phyloP scores from a whole-genome alignment of 805 yeast genomes.

The Candida arabinofermentans region DNA sequence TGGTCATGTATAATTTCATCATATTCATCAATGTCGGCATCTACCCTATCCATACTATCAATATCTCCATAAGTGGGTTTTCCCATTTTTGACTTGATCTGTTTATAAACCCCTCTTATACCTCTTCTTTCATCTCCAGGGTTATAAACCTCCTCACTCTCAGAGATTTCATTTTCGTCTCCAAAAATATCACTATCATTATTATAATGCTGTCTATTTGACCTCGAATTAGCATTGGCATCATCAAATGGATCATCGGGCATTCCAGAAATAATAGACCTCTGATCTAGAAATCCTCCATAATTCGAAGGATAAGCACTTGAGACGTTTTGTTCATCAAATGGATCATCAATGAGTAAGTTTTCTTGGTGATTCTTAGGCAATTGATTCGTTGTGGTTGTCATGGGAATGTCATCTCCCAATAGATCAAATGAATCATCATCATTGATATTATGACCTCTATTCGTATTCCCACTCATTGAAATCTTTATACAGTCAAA shows the following conservation, averaged over 20 bases:
- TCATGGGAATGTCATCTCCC: conserved; percentile 4
- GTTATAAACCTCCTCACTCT: conserved; percentile 14
- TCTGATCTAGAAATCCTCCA: conserved; percentile 10
- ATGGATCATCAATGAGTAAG: conserved; percentile 9
- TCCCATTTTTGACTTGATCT: conserved; percentile 25
- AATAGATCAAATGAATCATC: conserved; percentile 4
- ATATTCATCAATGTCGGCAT: conserved; percentile 11
- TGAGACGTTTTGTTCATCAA: conserved; percentile 9
- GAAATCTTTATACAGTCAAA: neutral
- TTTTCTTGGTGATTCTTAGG: no score
- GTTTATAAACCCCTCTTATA: conserved; percentile 27
- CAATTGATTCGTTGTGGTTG: no score
- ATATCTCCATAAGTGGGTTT: conserved; percentile 24
- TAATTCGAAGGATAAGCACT: conserved; percentile 19
- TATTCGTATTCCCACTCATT: neutral
- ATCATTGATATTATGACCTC: neutral
- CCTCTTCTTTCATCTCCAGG: conserved; percentile 15
- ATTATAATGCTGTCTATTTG: neutral
- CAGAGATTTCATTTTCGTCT: conserved; percentile 14
- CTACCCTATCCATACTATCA: conserved; percentile 1
- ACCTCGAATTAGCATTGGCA: neutral
- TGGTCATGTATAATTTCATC: conserved; percentile 24
- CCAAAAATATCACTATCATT: conserved; percentile 9
- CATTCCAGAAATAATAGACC: conserved; percentile 3
- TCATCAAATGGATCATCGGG: conserved; percentile 13